Conservation (phyloP, 352 stramenopile species). For the Pythium dissimile region DNA sequence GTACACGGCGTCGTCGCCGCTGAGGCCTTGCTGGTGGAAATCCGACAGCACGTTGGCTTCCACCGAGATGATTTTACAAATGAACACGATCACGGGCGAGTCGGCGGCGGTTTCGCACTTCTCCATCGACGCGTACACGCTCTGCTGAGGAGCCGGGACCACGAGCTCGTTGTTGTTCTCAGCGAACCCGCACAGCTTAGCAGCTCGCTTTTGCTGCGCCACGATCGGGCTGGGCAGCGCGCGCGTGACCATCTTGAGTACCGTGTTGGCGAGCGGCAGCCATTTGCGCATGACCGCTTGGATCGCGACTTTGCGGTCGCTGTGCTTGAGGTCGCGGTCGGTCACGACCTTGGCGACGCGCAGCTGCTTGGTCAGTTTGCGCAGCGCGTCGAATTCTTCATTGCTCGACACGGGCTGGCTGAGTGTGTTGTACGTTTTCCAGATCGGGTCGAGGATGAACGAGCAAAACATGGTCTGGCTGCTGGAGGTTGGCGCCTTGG, state of each 20-base stretch:
- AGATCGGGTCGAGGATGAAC: conserved; percentile 90
- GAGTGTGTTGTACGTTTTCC: conserved; percentile 82
- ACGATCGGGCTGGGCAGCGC: conserved; percentile 69
- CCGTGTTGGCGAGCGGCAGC: conserved; percentile 82
- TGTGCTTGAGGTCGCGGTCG: conserved; percentile 69
- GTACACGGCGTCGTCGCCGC: conserved; percentile 74
- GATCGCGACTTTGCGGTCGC: conserved; percentile 55
- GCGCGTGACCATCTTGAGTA: conserved; percentile 90
- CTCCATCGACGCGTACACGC: conserved; percentile 51
- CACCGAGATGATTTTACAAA: conserved; percentile 92
- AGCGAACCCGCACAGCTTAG: conserved; percentile 58
- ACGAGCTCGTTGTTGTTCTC: neutral
- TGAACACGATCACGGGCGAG: conserved; percentile 83
- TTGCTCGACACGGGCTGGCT: conserved; percentile 39
- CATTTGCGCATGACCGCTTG: conserved; percentile 86
- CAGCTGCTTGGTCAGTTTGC: conserved; percentile 66
- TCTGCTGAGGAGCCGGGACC: conserved; percentile 17
- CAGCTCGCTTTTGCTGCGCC: conserved; percentile 66
- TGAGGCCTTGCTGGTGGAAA: conserved; percentile 45
- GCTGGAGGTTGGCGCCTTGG: conserved; percentile 60
- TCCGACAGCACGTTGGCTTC: conserved; percentile 83
- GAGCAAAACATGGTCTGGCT: conserved; percentile 91
- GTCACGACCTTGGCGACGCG: conserved; percentile 61
- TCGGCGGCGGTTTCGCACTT: conserved; percentile 50
- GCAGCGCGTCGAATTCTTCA: conserved; percentile 43